Conservation (phyloP, 1,284 basidiomycete genomes). For the Apiotrichum domesticum region DNA sequence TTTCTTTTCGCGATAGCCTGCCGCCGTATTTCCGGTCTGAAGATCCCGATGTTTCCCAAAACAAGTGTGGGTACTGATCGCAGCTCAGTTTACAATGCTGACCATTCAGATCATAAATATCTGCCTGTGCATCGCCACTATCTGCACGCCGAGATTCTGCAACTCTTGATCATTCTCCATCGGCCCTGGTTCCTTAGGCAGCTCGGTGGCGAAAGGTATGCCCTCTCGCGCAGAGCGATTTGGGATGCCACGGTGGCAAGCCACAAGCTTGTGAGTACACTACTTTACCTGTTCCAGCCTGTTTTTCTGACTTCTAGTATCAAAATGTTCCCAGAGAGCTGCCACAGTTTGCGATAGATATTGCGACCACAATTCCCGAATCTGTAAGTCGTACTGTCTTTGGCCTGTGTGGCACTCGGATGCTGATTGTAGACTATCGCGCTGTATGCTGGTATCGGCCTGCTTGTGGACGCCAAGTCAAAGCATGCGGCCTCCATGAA, state of each 20-base stretch:
- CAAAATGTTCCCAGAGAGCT: too few species aligned
- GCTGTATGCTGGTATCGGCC: slow-evolving; percentile 42
- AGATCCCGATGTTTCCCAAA: too few species aligned
- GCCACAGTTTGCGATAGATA: too few species aligned
- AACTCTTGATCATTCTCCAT: slow-evolving; percentile 43
- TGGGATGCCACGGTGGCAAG: slow-evolving; percentile 41
- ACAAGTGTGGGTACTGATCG: too few species aligned
- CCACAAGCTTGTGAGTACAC: slow-evolving; percentile 32
- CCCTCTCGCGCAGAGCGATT: slow-evolving; percentile 34
- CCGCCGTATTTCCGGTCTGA: slow-evolving; percentile 52
- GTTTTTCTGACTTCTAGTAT: too few species aligned
- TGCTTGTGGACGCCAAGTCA: slow-evolving; percentile 35
- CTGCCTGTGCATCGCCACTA: slow-evolving; percentile 43
- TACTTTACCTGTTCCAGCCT: too few species aligned
- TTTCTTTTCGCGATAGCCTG: slow-evolving; percentile 65
- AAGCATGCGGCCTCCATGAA: slow-evolving; percentile 36
- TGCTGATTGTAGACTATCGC: slow-evolving; percentile 32
- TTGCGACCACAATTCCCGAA: too few species aligned
- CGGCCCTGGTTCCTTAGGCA: slow-evolving; percentile 44
- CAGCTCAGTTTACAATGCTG: not conserved
- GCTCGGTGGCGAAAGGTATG: slow-evolving; percentile 29
- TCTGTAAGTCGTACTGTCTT: too few species aligned
- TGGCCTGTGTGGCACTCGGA: not conserved
- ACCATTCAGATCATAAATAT: slow-evolving; percentile 26
- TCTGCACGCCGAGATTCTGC: slow-evolving; percentile 44